phyloP scores from a whole-genome alignment of 176 grass and related monocot species.

The Hyparrhenia diplandra region DNA sequence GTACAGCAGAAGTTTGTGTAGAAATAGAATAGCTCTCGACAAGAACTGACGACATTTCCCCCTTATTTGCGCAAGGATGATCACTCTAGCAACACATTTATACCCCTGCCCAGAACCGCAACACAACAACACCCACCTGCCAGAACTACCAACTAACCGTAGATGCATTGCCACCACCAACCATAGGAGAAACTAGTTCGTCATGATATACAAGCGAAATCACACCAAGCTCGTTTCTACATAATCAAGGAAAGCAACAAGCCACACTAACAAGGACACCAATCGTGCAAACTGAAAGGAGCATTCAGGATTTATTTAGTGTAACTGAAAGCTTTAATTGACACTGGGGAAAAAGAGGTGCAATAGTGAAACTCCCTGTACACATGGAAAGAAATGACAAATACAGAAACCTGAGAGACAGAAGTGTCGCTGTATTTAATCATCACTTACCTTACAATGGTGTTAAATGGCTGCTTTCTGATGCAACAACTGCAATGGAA shows the following conservation, averaged over 20 bases:
- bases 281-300: neutral
- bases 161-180: neutral
- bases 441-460: neutral
- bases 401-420: neutral
- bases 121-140: neutral
- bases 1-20: too few species aligned
- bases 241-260: neutral
- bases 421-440: neutral
- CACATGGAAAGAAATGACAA: conserved; percentile 13
- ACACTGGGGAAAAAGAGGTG: neutral
- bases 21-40: too few species aligned
- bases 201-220: neutral
- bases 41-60: too few species aligned
- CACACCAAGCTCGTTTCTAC: neutral
- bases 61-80: too few species aligned
- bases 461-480: neutral
- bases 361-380: neutral
- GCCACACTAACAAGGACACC: neutral
- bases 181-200: neutral
- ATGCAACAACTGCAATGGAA: conserved; percentile 6
- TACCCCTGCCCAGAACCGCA: neutral
- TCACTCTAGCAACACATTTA: too few species aligned
- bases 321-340: conserved; percentile 20
- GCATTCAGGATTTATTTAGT: neutral
- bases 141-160: conserved; percentile 26